These are phyloP conservation scores for Datura wrightii DNA, from an alignment of 257 asterid species.

Conservation along the genomic window DNA sequence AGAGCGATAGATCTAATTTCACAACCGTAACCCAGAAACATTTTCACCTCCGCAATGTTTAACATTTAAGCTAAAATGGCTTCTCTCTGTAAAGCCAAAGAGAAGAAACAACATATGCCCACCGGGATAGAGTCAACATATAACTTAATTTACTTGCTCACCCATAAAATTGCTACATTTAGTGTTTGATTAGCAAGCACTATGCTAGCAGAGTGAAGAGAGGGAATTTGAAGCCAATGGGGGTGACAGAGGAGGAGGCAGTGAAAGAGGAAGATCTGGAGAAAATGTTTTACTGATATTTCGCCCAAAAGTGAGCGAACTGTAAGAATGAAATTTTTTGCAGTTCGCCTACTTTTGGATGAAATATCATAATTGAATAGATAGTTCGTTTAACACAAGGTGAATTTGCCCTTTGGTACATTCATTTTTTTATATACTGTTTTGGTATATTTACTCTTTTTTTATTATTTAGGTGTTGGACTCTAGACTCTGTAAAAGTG, in stretches of 20 bases:
- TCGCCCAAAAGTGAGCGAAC: too few relatives aligned
- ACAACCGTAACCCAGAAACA: not conserved
- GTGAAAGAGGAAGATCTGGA: conserved; percentile 37
- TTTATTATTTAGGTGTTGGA: too few relatives aligned
- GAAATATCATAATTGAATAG: too few relatives aligned
- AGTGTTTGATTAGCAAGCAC: not conserved
- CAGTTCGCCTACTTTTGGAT: too few relatives aligned
- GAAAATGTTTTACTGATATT: conserved; percentile 33
- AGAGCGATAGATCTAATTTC: not conserved
- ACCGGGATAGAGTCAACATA: not conserved
- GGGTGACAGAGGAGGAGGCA: not conserved
- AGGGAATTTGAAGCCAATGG: not conserved
- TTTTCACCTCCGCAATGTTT: not conserved
- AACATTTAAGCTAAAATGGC: not conserved
- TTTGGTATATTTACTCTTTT: too few relatives aligned
- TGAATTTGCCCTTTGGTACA: too few relatives aligned
- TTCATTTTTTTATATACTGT: too few relatives aligned
- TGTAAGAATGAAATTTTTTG: too few relatives aligned
- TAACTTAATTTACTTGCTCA: not conserved
- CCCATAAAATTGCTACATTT: too few relatives aligned
- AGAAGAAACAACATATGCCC: not conserved
- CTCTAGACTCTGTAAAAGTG: too few relatives aligned
- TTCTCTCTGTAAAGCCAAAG: not conserved
- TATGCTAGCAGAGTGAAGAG: not conserved
- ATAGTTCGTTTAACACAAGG: too few relatives aligned